Evolutionary conservation across 2,329 filamentous ascomycete genomes (phyloP).

Genomic region (Stromatinia cepivora): DNA sequence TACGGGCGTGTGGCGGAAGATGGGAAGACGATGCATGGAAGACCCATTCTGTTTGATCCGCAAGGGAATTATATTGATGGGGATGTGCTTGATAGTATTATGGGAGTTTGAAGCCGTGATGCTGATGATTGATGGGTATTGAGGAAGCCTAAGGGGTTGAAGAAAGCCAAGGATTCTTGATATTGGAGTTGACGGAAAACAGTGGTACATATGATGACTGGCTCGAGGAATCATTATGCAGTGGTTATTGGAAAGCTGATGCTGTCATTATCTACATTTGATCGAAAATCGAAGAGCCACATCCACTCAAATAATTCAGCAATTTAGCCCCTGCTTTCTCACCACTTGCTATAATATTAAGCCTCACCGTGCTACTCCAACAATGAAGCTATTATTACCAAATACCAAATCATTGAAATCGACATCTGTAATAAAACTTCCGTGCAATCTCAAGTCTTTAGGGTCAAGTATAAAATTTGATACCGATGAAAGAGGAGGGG

Average conservation of each 20-base stretch:
- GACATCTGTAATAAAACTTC: neutral
- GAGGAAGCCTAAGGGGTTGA: neutral
- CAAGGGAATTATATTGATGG: neutral
- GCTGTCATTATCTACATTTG: neutral
- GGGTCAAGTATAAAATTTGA: neutral
- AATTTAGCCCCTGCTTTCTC: too few species aligned
- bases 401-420: too few species aligned
- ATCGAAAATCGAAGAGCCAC: neutral
- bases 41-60: neutral
- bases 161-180: neutral
- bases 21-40: neutral
- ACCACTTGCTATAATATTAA: neutral
- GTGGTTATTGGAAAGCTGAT: neutral
- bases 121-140: neutral
- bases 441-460: neutral
- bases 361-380: neutral
- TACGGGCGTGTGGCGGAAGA: neutral
- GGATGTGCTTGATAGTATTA: neutral
- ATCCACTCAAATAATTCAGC: neutral
- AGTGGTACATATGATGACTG: neutral
- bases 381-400: neutral
- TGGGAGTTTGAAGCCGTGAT: neutral
- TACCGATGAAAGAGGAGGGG: neutral
- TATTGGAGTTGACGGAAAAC: too few species aligned
- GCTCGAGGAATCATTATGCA: neutral